Evolutionary conservation across 495 filamentous ascomycete genomes (phyloP).

Genomic region (Geopyxis carbonaria): DNA sequence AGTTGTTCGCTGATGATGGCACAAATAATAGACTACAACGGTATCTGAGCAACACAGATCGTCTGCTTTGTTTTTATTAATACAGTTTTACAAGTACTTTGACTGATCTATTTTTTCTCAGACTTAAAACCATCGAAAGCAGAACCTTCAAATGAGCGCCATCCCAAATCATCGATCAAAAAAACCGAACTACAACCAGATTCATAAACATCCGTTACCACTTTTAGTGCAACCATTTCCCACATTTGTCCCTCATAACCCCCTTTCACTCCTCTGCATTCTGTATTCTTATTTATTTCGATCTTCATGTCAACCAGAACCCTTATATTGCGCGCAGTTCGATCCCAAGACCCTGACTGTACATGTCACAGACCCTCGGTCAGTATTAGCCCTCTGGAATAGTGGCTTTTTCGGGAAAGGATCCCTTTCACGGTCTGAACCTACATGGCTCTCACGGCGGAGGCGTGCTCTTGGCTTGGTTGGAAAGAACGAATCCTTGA

Average conservation of each 20-base stretch:
- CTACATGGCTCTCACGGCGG: constrained; percentile 75
- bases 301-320: constrained; percentile 43
- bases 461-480: constrained; percentile 48
- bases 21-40: constrained; percentile 91
- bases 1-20: constrained; percentile 57
- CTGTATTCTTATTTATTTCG: constrained; percentile 54
- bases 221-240: constrained; percentile 67
- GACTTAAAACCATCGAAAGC: too few species aligned
- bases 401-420: constrained; percentile 95
- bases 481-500: constrained; percentile 35
- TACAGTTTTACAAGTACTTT: not conserved
- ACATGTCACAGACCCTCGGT: constrained; percentile 59
- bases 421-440: constrained; percentile 78
- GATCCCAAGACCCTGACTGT: constrained; percentile 63
- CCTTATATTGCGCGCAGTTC: constrained; percentile 55
- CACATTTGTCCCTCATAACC: constrained; percentile 78
- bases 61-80: constrained; percentile 15
- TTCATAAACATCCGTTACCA: constrained; percentile 68
- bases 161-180: not conserved
- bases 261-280: constrained; percentile 66
- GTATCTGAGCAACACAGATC: constrained; percentile 67
- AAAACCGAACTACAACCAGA: constrained; percentile 47
- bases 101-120: too few species aligned
- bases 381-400: constrained; percentile 75
- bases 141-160: too few species aligned